These are phyloP conservation scores for Saprolegnia parasitica DNA, from an alignment of 352 stramenopile genomes.

Conservation along the genomic window DNA sequence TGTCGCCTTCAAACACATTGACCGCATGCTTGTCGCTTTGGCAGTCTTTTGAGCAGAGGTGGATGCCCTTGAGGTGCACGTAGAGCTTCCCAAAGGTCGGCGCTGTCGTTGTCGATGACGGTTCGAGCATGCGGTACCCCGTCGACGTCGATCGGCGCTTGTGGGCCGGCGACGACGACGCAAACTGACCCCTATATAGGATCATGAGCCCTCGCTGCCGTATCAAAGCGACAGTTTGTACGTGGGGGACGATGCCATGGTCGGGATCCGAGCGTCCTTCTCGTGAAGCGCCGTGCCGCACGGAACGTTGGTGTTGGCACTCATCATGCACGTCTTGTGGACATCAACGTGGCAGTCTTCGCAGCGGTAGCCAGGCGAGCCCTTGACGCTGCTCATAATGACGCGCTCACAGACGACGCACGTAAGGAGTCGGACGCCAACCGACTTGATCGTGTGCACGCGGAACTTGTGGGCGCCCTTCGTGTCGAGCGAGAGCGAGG, in stretches of 20 bases:
- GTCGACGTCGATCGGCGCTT: neutral
- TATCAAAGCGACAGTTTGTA: neutral
- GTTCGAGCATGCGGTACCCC: conserved; percentile 20
- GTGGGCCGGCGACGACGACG: neutral
- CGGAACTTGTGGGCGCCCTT: conserved; percentile 80
- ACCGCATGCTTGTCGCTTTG: conserved; percentile 56
- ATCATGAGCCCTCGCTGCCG: conserved; percentile 1
- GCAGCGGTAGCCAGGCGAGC: conserved; percentile 76
- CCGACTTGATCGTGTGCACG: conserved; percentile 81
- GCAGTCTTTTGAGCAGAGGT: conserved; percentile 83
- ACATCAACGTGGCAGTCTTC: conserved; percentile 76
- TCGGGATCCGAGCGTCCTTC: neutral
- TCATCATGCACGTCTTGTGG: conserved; percentile 85
- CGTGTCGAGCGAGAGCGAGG: conserved; percentile 34
- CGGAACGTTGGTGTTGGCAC: conserved; percentile 69
- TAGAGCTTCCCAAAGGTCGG: conserved; percentile 50
- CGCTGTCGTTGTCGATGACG: conserved; percentile 9
- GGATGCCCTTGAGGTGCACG: conserved; percentile 70
- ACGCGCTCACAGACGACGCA: conserved; percentile 75
- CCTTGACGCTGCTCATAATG: conserved; percentile 80
- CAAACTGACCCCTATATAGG: conserved; percentile 28
- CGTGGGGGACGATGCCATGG: conserved; percentile 13
- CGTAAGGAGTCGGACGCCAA: conserved; percentile 71
- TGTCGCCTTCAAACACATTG: conserved; percentile 85
- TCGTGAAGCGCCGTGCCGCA: conserved; percentile 35